Evolutionary conservation across 2,329 filamentous ascomycete genomes (phyloP).

Genomic region (Exophiala lecanii-corni): DNA sequence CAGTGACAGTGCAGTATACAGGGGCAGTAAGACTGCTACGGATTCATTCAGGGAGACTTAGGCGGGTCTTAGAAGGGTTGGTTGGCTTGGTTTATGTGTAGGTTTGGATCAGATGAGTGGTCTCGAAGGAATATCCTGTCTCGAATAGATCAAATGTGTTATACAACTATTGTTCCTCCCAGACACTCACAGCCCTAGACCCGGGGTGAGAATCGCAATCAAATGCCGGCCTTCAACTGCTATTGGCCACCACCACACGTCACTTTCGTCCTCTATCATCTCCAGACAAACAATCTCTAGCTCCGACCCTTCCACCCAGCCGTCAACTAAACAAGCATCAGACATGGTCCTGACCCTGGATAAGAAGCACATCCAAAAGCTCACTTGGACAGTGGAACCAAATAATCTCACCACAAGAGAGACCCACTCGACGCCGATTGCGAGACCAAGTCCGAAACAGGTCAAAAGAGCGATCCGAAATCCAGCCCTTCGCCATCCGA

Average conservation of each 20-base stretch:
- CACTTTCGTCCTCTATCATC: background rate
- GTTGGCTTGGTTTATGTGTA: background rate
- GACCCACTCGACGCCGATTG: background rate
- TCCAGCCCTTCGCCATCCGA: background rate
- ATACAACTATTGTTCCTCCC: conserved; percentile 1
- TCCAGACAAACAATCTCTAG: conserved; percentile 1
- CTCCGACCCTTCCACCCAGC: background rate
- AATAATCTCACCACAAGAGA: background rate
- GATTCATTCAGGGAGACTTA: conserved; percentile 1
- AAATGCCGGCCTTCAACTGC: background rate
- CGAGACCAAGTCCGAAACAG: background rate
- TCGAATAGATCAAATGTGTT: background rate
- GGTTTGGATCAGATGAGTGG: background rate
- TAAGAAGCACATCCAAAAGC: conserved; percentile 1
- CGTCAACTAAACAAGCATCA: conserved; percentile 1
- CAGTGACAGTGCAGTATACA: conserved; percentile 1
- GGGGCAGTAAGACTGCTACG: background rate
- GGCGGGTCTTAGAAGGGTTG: background rate
- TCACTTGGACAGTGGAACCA: background rate
- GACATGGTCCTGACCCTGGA: background rate
- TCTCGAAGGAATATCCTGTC: conserved; percentile 1
- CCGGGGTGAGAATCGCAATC: background rate
- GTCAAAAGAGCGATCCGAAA: conserved; percentile 1
- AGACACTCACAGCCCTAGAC: background rate
- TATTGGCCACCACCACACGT: background rate